phyloP scores from a whole-genome alignment of 768 basidiomycete species.

The Gyrodon lividus region DNA sequence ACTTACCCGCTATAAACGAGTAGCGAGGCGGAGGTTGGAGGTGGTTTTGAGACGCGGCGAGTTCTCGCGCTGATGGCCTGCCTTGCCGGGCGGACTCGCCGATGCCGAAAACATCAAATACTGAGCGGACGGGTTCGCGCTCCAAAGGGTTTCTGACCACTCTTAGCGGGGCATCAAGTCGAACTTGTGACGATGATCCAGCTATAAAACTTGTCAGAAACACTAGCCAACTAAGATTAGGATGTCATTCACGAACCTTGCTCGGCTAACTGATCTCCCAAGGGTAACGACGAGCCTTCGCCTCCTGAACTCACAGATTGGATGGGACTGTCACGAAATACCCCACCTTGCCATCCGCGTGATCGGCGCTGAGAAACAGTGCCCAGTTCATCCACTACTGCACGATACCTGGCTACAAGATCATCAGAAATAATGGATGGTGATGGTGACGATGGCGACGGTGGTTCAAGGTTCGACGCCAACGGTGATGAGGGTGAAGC shows the following conservation, averaged over 20 bases:
- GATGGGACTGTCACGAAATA: constrained; percentile 3
- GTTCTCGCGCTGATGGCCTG: constrained; percentile 8
- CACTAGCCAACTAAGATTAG: neutral
- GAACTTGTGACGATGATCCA: constrained; percentile 6
- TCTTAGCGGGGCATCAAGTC: constrained; percentile 13
- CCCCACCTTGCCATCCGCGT: constrained; percentile 1
- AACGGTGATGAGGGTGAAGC: constrained; percentile 18
- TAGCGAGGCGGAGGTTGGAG: constrained; percentile 3
- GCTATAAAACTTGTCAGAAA: neutral
- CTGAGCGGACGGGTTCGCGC: constrained; percentile 22
- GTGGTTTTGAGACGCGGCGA: neutral
- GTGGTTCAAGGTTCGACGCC: constrained; percentile 17
- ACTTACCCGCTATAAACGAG: constrained; percentile 15
- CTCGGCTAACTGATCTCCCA: constrained; percentile 4
- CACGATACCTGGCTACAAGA: constrained; percentile 14
- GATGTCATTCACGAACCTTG: constrained; percentile 9
- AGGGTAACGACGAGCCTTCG: constrained; percentile 5
- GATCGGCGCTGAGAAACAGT: neutral
- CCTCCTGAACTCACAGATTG: constrained; percentile 1
- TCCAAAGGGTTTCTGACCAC: constrained; percentile 21
- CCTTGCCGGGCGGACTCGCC: constrained; percentile 18
- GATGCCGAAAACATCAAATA: constrained; percentile 31
- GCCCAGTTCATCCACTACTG: constrained; percentile 1
- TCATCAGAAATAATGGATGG: constrained; percentile 17
- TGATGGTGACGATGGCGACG: constrained; percentile 8